phyloP scores from a whole-genome alignment of 106 monocot genomes.

The Alisma plantagoaquatica region DNA sequence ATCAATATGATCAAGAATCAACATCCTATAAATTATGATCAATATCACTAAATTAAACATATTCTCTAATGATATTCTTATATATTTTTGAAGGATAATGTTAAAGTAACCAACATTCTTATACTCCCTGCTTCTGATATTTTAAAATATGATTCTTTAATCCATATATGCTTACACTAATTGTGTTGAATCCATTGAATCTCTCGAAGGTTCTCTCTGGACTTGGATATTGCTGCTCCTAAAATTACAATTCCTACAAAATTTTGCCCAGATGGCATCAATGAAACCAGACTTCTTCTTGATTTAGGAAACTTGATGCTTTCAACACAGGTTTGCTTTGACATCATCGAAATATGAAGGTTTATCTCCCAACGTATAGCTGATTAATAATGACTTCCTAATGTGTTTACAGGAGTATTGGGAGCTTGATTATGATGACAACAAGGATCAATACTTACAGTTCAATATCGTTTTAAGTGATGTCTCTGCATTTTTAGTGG shows the following conservation, averaged over 20 bases:
- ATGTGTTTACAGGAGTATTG: conserved; percentile 48
- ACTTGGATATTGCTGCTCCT: conserved; percentile 97
- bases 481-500: conserved; percentile 94
- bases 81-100: too few relatives aligned
- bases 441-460: conserved; percentile 65
- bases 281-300: conserved; percentile 75
- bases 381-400: background rate
- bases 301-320: conserved; percentile 85
- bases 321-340: conserved; percentile 50
- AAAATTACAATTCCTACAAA: conserved; percentile 89
- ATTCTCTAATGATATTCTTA: too few relatives aligned
- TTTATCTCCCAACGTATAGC: too few relatives aligned
- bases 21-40: too few relatives aligned
- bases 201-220: conserved; percentile 62
- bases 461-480: conserved; percentile 89
- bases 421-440: conserved; percentile 39
- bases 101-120: too few relatives aligned
- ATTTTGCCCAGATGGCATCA: conserved; percentile 52
- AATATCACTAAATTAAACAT: too few relatives aligned
- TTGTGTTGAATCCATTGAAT: too few relatives aligned
- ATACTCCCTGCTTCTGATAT: too few relatives aligned
- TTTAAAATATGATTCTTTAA: too few relatives aligned
- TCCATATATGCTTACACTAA: too few relatives aligned
- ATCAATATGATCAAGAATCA: too few relatives aligned
- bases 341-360: background rate